Base-by-base conservation (phyloP, 2,329 filamentous ascomycete genomes). In the Aphanocladium album region DNA sequence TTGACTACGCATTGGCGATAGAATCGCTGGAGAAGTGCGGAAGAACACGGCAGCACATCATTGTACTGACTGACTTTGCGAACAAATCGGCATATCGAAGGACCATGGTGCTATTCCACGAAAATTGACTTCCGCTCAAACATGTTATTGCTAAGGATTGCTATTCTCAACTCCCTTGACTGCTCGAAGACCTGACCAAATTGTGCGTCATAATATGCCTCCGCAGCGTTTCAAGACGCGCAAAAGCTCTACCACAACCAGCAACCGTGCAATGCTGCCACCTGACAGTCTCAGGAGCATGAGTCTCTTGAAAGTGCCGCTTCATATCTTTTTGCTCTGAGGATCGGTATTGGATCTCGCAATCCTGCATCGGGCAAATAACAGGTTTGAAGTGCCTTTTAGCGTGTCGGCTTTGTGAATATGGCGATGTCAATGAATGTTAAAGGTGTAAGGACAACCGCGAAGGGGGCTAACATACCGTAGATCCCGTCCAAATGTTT, bases 271-370 rank as follows among this genome's bases (percentile, higher is more conserved):
- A 54, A 30, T 17, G 27, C 11, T 17, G n/a, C 33, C 37, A 7
- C 19, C 14, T 17, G 23, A 54, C 16, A 25, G 33, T 41, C 46
- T 56, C 17, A 11, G 16, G 21, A 21, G 53, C 53, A 41, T 56
- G 53, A 33, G 30, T 14, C 39, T 45, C 53, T 16, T 30, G 25
- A 23, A 56, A 56, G 19, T 56, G 53, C 16, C 53, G 39, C 25
- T 46, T 56, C 53, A 56, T 56, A 12, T 56, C 53, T 35, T 25
- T 56, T 56, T 56, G 53, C 53, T 56, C 53, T 5, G 19, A n/a
- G 5, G 39, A 46, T 33, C 53, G 53, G 37, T 46, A n/a, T 14
- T 37, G 19, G 41, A 45, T 45, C 21, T 45, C 49, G 52, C 52
- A 54, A n/a, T 23, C 33, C 23, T 17, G 6, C 21, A 46, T 21